Base-by-base conservation (phyloP, 208 protist genomes). In the Acanthamoeba healyi region DNA sequence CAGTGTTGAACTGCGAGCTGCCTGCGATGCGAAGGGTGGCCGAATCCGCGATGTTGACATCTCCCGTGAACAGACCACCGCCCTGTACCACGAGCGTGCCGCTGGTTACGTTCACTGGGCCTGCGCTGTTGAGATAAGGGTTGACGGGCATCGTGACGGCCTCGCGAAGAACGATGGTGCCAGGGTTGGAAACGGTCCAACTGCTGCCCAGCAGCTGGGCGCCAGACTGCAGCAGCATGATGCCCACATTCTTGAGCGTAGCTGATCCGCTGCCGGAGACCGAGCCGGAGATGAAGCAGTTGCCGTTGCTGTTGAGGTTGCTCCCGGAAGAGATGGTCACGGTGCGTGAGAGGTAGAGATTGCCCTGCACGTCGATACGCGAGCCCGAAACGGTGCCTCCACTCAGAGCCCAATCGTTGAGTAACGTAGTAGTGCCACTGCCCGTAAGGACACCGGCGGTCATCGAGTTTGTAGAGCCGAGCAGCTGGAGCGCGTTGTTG, bases 251-350 rank as follows among this genome's bases (percentile, higher is more conserved):
- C 74, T 54, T 84, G 74, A 84, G 44, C 26, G 74, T 84, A 32
- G 74, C 44, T n/a, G 24, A n/a, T 7, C 74, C 74, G 74, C 74
- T 84, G 19, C 74, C 74, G 40, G 15, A 29, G 7, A 84, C 29
- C 40, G 40, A 36, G 74, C 34, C 74, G 12, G 19, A n/a, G 6
- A 84, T 29, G 34, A 44, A 56, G 74, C 74, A 84, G 40, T 56
- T 54, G 29, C 74, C 74, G 74, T 84, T 84, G 74, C 44, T 84
- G 74, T 44, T 84, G 26, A 84, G 24, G 74, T n/a, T 36, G 40
- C 26, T 29, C 14, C 15, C 74, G 24, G 14, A 10, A 29, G 15
- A 15, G 26, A 44, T 9, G 15, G 74, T 32, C 36, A 54, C 36
- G 10, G 26, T 42, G 26, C 38, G 40, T 17, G 74, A 42, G 36